Evolutionary conservation across 2,329 filamentous ascomycete species (phyloP).

Genomic region (Neoscytalidium dimidiatum): DNA sequence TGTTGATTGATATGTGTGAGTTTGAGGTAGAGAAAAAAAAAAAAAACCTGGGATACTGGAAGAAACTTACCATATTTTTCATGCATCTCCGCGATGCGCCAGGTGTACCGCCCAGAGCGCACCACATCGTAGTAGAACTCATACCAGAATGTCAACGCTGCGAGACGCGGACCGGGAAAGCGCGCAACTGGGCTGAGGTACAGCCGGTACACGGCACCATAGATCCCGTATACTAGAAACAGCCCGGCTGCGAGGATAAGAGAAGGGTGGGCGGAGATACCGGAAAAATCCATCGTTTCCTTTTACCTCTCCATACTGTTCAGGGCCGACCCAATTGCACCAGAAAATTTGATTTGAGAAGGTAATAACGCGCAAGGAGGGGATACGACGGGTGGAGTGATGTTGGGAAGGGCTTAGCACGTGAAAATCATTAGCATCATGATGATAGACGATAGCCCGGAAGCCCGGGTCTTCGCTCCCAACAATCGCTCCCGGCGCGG

Average conservation of each 20-base stretch:
- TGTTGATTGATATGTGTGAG: not conserved
- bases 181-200: conserved; percentile 10
- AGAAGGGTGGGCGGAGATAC: not conserved
- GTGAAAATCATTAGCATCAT: conserved; percentile 10
- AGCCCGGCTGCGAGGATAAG: not conserved
- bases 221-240: not conserved
- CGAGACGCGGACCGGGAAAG: conserved; percentile 24
- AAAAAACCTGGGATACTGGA: not conserved
- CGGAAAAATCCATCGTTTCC: not conserved
- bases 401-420: not conserved
- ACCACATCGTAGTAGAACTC: conserved; percentile 26
- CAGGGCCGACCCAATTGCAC: not conserved
- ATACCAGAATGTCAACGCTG: conserved; percentile 25
- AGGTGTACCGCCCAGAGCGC: conserved; percentile 18
- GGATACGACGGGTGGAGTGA: not conserved
- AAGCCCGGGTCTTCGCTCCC: not conserved
- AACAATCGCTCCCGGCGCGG: not conserved
- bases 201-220: conserved; percentile 21
- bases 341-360: not conserved
- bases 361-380: not conserved
- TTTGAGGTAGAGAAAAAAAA: not conserved
- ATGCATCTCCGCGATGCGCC: conserved; percentile 23
- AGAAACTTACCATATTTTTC: conserved; percentile 22
- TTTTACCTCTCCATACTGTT: not conserved
- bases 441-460: not conserved